phyloP scores from a whole-genome alignment of 805 yeast species.

The Huiozyma naganishii region DNA sequence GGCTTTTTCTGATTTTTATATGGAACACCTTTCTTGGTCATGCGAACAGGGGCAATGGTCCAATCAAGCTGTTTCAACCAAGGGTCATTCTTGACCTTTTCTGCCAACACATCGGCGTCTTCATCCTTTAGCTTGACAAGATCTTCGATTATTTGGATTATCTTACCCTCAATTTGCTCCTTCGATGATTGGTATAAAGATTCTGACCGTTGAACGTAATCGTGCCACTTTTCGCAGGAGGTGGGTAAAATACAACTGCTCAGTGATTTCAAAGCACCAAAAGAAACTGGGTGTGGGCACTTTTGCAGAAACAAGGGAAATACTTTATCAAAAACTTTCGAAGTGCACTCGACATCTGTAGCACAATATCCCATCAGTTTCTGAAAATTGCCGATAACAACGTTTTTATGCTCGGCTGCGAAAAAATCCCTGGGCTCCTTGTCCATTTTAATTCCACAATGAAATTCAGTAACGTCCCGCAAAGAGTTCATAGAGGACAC shows the following conservation, averaged over 20 bases:
- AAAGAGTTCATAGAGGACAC: slow-evolving; percentile 70
- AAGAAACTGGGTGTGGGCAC: slow-evolving; percentile 90
- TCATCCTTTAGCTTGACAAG: slow-evolving; percentile 38
- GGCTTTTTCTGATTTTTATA: slow-evolving; percentile 69
- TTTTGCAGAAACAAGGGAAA: slow-evolving; percentile 55
- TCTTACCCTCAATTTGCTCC: slow-evolving; percentile 42
- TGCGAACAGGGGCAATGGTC: slow-evolving; percentile 50
- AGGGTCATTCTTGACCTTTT: slow-evolving; percentile 44
- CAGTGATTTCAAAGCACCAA: slow-evolving; percentile 72
- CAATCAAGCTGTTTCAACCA: slow-evolving; percentile 91
- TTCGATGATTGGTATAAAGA: slow-evolving; percentile 48
- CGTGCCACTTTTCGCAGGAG: slow-evolving; percentile 52
- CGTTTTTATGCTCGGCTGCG: slow-evolving; percentile 40
- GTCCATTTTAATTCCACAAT: slow-evolving; percentile 57
- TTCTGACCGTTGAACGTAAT: slow-evolving; percentile 64
- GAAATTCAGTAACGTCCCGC: slow-evolving; percentile 66
- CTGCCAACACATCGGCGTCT: neutral
- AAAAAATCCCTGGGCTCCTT: slow-evolving; percentile 62
- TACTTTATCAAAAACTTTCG: slow-evolving; percentile 52
- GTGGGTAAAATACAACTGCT: slow-evolving; percentile 74
- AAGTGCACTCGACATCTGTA: slow-evolving; percentile 69
- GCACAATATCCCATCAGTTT: slow-evolving; percentile 73
- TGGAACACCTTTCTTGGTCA: slow-evolving; percentile 61
- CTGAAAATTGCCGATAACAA: slow-evolving; percentile 46
- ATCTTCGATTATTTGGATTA: slow-evolving; percentile 50